Conservation (phyloP, 345 rosid species). For the Populus nigra region DNA sequence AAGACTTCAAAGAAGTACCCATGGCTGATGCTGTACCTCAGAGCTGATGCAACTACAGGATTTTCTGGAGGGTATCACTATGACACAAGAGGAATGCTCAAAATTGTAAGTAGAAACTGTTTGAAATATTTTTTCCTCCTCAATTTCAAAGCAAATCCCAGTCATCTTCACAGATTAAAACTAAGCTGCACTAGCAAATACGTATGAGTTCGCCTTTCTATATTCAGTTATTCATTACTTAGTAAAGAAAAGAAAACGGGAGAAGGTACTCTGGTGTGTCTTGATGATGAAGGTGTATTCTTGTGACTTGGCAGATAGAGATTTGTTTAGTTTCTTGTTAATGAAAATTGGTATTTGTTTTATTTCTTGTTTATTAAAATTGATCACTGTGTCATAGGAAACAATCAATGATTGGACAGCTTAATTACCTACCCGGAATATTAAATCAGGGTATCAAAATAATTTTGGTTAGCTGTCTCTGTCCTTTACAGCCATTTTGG, state of each 20-base stretch:
- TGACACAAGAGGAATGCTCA: slow-evolving; percentile 35
- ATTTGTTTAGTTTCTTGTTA: slow-evolving; percentile 9
- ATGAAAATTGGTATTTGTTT: slow-evolving; percentile 6
- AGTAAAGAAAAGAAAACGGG: no score
- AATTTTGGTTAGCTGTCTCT: not conserved
- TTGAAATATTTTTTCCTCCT: not conserved
- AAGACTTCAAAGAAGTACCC: slow-evolving; percentile 38
- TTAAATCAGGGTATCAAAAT: not conserved
- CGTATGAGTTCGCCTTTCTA: no score
- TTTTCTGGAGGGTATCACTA: slow-evolving; percentile 37
- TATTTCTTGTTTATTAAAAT: not conserved
- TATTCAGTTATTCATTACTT: no score
- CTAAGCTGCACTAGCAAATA: not conserved
- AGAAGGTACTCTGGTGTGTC: no score
- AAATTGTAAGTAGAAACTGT: slow-evolving; percentile 20
- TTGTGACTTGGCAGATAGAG: slow-evolving; percentile 1
- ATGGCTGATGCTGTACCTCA: slow-evolving; percentile 35
- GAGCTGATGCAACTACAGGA: slow-evolving; percentile 36
- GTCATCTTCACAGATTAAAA: not conserved
- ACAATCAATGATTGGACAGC: not conserved
- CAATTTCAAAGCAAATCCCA: not conserved
- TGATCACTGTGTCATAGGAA: not conserved
- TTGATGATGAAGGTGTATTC: no score
- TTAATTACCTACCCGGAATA: not conserved
- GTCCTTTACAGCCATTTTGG: not conserved